Evolutionary conservation across 306 rosid species (phyloP).

Genomic region (Cucurbita moschata): DNA sequence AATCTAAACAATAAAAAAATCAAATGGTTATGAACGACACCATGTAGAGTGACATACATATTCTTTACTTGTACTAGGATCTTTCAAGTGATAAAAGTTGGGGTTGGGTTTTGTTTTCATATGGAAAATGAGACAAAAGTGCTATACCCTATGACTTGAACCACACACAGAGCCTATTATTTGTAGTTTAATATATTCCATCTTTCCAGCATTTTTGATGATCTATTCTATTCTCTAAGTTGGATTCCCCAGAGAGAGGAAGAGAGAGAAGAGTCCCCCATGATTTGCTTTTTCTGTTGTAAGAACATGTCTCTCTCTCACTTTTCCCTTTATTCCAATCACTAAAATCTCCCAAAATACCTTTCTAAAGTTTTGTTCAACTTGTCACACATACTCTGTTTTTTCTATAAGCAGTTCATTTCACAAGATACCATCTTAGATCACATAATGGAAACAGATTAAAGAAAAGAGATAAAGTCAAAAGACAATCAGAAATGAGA

Average conservation of each 20-base stretch:
- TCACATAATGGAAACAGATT: too few species aligned
- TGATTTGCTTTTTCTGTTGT: slow-evolving; percentile 10
- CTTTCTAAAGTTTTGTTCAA: background rate
- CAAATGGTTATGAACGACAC: too few species aligned
- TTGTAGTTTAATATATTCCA: background rate
- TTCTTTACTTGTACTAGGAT: slow-evolving; percentile 77
- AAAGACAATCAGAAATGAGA: background rate
- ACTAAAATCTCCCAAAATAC: slow-evolving; percentile 2
- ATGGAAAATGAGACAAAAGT: slow-evolving; percentile 52
- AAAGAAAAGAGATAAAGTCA: background rate
- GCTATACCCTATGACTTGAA: slow-evolving; percentile 9
- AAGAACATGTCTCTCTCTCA: slow-evolving; percentile 50
- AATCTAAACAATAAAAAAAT: too few species aligned
- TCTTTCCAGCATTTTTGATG: slow-evolving; percentile 13
- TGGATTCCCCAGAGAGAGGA: background rate
- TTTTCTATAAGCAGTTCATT: background rate
- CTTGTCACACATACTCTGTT: background rate
- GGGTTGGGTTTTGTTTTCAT: slow-evolving; percentile 12
- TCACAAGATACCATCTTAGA: background rate
- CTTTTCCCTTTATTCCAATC: slow-evolving; percentile 70
- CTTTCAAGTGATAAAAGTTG: slow-evolving; percentile 29
- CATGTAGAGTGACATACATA: slow-evolving; percentile 38
- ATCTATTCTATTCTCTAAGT: slow-evolving; percentile 6
- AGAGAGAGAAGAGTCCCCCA: slow-evolving; percentile 6
- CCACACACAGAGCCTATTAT: background rate